Percentiles rank a stretch among this genome's conserved stretches.
Evolutionary conservation across 805 yeast species (phyloP).

Genomic region (Kuraishia ogatae): DNA sequence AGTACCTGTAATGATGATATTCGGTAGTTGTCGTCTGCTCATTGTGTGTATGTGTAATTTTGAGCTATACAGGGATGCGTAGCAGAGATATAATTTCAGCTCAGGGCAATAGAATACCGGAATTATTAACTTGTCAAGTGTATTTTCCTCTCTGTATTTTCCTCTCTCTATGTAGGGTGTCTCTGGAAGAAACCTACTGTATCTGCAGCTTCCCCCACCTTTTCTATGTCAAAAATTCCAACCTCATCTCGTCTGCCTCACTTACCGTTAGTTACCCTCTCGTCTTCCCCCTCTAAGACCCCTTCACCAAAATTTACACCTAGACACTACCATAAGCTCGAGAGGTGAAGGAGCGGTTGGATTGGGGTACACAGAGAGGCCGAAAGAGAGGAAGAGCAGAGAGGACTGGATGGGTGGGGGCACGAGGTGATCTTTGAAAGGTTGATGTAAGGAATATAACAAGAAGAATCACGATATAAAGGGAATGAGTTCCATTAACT

Average conservation of each 20-base stretch:
- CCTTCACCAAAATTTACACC: not conserved
- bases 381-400: too few species aligned
- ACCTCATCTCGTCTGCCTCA: not conserved
- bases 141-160: too few species aligned
- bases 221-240: not conserved
- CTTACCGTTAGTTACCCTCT: not conserved
- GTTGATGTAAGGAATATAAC: too few species aligned
- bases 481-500: not conserved
- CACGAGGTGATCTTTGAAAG: too few species aligned
- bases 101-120: too few species aligned
- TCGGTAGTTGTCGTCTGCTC: conserved; percentile 39
- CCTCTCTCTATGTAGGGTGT: too few species aligned
- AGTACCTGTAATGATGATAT: conserved; percentile 88
- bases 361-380: not conserved
- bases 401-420: too few species aligned
- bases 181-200: not conserved
- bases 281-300: not conserved
- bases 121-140: too few species aligned
- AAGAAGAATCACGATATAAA: not conserved
- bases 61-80: not conserved
- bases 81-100: too few species aligned
- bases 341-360: not conserved
- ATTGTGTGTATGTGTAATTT: conserved; percentile 7
- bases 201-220: not conserved
- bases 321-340: not conserved